These are phyloP conservation scores for Dipsacomyces acuminosporus DNA, from an alignment of 371 early-diverging fungal species.

Conservation along the genomic window DNA sequence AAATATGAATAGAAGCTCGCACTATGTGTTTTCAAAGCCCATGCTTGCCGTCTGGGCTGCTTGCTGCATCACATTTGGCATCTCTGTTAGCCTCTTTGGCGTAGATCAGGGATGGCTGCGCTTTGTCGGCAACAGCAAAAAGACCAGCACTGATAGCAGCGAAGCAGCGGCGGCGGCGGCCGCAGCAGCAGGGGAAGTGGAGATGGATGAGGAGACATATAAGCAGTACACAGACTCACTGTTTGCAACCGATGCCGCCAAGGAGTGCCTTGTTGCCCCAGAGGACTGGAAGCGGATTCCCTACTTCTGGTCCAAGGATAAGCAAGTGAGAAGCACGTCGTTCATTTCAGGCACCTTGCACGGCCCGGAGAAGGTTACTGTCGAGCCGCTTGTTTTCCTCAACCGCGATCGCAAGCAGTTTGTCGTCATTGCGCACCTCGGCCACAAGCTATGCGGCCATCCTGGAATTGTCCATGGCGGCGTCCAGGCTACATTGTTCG, in stretches of 20 bases:
- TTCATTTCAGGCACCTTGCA: conserved; percentile 35
- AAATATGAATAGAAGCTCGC: conserved; percentile 13
- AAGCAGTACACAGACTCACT: conserved; percentile 3
- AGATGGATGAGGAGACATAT: neutral
- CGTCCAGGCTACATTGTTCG: conserved; percentile 61
- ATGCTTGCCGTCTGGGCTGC: conserved; percentile 43
- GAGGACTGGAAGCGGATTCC: conserved; percentile 44
- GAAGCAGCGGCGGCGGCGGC: too few species aligned
- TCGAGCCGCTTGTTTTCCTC: conserved; percentile 42
- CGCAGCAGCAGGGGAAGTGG: too few species aligned
- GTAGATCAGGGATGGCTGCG: conserved; percentile 40
- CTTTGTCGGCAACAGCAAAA: conserved; percentile 4
- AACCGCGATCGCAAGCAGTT: conserved; percentile 44
- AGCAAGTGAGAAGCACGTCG: conserved; percentile 2
- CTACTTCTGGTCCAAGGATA: conserved; percentile 27
- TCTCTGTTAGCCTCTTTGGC: conserved; percentile 22
- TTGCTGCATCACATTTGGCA: conserved; percentile 40
- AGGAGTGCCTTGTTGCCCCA: conserved; percentile 24
- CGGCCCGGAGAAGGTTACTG: conserved; percentile 31
- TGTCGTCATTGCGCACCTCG: conserved; percentile 44
- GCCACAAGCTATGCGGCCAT: conserved; percentile 56
- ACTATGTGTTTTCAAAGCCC: conserved; percentile 27
- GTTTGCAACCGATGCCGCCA: conserved; percentile 19
- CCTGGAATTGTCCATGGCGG: conserved; percentile 68
- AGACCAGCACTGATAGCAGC: too few species aligned